Conservation (phyloP, 2,329 filamentous ascomycete genomes). For the Nemania sp. region DNA sequence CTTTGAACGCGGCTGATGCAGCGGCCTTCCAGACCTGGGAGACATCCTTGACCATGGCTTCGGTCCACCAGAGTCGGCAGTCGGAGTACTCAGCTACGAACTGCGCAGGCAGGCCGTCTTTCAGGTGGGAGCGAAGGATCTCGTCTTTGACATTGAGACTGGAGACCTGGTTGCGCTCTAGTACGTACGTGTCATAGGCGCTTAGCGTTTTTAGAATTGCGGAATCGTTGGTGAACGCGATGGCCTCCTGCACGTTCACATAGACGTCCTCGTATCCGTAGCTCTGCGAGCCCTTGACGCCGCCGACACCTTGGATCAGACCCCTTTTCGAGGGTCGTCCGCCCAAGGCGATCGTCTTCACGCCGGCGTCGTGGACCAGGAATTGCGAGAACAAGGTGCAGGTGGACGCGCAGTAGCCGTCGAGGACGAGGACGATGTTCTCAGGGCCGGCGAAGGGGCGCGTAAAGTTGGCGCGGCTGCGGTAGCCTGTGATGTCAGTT, state of each 20-base stretch:
- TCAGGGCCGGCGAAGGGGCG: slow-evolving; percentile 59
- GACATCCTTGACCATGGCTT: slow-evolving; percentile 53
- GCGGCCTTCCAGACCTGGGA: slow-evolving; percentile 53
- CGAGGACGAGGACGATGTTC: slow-evolving; percentile 63
- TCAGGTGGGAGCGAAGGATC: slow-evolving; percentile 44
- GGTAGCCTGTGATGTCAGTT: slow-evolving; percentile 56
- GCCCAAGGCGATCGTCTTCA: slow-evolving; percentile 59
- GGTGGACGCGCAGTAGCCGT: slow-evolving; percentile 62
- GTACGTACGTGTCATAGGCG: slow-evolving; percentile 41
- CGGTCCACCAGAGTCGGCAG: slow-evolving; percentile 57
- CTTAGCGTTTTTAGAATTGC: slow-evolving; percentile 38
- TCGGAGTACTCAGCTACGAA: slow-evolving; percentile 53
- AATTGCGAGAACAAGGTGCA: slow-evolving; percentile 62
- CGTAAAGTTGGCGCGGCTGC: slow-evolving; percentile 50
- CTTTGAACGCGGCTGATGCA: slow-evolving; percentile 47
- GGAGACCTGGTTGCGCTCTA: slow-evolving; percentile 41
- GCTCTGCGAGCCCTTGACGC: slow-evolving; percentile 55
- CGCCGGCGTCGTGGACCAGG: slow-evolving; percentile 54
- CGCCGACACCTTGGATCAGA: slow-evolving; percentile 58
- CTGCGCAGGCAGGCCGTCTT: slow-evolving; percentile 51
- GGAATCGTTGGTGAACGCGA: slow-evolving; percentile 36
- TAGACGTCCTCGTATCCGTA: slow-evolving; percentile 41
- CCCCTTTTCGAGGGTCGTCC: slow-evolving; percentile 50
- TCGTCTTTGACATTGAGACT: slow-evolving; percentile 48
- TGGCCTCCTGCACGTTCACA: slow-evolving; percentile 33